Evolutionary conservation across 768 basidiomycete species (phyloP).

Genomic region (Lepiota venenata): DNA sequence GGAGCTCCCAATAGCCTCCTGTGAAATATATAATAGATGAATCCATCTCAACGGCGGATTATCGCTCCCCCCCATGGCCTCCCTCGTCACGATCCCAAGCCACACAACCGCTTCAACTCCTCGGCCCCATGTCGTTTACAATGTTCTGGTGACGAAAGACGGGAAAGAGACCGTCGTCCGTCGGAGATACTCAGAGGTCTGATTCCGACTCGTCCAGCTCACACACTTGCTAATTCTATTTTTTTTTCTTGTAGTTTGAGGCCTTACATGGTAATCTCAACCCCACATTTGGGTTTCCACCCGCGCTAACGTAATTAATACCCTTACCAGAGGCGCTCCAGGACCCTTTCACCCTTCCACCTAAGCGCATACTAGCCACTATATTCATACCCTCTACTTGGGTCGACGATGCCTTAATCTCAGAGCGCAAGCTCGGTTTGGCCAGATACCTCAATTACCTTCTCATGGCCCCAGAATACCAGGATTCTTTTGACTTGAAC

Average conservation of each 20-base stretch:
- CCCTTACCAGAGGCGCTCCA: conserved; percentile 16
- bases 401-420: conserved; percentile 41
- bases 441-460: conserved; percentile 34
- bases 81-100: conserved; percentile 29
- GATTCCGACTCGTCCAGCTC: background rate
- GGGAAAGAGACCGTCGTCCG: conserved; percentile 26
- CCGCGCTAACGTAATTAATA: background rate
- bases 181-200: conserved; percentile 44
- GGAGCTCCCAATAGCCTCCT: background rate
- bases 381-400: conserved; percentile 42
- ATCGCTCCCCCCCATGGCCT: conserved; percentile 16
- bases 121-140: conserved; percentile 46
- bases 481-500: conserved; percentile 23
- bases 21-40: background rate
- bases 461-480: conserved; percentile 24
- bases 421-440: conserved; percentile 41
- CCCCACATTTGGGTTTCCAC: background rate
- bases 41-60: background rate
- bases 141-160: conserved; percentile 29
- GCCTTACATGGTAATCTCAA: background rate
- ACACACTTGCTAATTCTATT: background rate
- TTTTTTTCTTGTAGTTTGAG: conserved; percentile 4
- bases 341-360: conserved; percentile 29
- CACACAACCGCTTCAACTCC: conserved; percentile 47
- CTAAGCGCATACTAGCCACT: conserved; percentile 39